Base-by-base conservation (phyloP, 139 green algal species). In the Helicosporidium sp. region DNA sequence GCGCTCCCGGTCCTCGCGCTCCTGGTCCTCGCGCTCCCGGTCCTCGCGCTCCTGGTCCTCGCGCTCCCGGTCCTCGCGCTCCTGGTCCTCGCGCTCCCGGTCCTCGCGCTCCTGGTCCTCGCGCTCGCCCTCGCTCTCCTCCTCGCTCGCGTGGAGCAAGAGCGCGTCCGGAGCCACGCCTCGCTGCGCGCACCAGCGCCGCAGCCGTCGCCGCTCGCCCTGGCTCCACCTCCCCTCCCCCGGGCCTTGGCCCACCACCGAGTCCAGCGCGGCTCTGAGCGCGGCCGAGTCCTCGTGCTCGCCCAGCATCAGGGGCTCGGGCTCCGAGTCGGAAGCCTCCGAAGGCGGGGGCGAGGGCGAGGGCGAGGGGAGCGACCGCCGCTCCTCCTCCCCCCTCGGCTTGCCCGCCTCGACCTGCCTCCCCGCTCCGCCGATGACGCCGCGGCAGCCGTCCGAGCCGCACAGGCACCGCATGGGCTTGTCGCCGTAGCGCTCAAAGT, bases 401-500 rank as follows among this genome's bases (percentile, higher is more conserved):
- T 36, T 33, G 22, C 19, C 49, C 20, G 26, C 6, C 4, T 33
- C 29, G 4, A 43, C 45, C 6, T 31, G 43, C 37, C 66, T 63
- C 49, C 69, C 49, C 6, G 53, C 55, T 41, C 79, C 84, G 8
- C 85, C 85, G 39, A 95, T 87, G 48, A 82, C 82, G 27, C 80
- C 82, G 28, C 75, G 58, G 58, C 80, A 92, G 29, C 16, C 45
- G 16, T 50, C 48, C 19, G 62, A 55, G 16, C 51, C 66, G 54
- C 77, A 87, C 22, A 76, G 55, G 60, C 77, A 87, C 56, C 55
- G 57, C 46, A 76, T 54, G 27, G 77, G 62, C 60, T 84, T 82
- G 59, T 94, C 80, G 12, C 79, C 82, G 47, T 92, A 92, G 23
- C 83, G 75, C 62, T 98, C 87, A 73, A 94, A 96, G 62, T 98